Evolutionary conservation across 2,329 filamentous ascomycete species (phyloP).

Genomic region (Neonectria punicea): DNA sequence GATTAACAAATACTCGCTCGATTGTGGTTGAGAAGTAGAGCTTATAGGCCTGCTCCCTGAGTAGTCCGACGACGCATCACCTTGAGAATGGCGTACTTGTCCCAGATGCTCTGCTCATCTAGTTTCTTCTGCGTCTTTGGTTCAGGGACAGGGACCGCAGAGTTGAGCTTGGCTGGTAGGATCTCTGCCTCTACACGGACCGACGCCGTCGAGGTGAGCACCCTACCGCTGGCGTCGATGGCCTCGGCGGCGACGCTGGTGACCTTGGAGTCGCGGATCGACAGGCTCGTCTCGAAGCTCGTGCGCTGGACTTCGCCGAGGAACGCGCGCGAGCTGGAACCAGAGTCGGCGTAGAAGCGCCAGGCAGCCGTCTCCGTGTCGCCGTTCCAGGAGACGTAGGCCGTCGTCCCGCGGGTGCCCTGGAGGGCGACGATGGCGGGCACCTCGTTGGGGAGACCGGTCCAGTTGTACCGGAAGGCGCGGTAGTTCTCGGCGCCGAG

Average conservation of each 20-base stretch:
- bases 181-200: constrained; percentile 37
- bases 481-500: constrained; percentile 62
- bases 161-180: constrained; percentile 23
- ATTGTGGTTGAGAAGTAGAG: not conserved
- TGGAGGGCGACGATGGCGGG: constrained; percentile 40
- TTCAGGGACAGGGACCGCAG: not conserved
- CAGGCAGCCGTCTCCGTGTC: constrained; percentile 58
- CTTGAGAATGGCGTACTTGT: constrained; percentile 17
- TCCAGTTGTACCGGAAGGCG: constrained; percentile 64
- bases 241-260: constrained; percentile 40
- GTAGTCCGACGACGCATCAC: constrained; percentile 15
- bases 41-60: constrained; percentile 4
- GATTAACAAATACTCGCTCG: not conserved
- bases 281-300: constrained; percentile 57
- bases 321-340: constrained; percentile 48
- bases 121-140: constrained; percentile 11
- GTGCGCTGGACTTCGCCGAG: constrained; percentile 51
- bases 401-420: constrained; percentile 31
- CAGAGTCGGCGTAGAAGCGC: constrained; percentile 59
- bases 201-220: constrained; percentile 33
- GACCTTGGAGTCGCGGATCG: constrained; percentile 21
- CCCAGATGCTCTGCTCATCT: constrained; percentile 12
- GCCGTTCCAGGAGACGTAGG: constrained; percentile 66
- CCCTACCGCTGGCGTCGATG: constrained; percentile 34
- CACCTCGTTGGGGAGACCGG: constrained; percentile 51